phyloP scores from a whole-genome alignment of 441 rosid species.

The Pelargonium cotyledonis region DNA sequence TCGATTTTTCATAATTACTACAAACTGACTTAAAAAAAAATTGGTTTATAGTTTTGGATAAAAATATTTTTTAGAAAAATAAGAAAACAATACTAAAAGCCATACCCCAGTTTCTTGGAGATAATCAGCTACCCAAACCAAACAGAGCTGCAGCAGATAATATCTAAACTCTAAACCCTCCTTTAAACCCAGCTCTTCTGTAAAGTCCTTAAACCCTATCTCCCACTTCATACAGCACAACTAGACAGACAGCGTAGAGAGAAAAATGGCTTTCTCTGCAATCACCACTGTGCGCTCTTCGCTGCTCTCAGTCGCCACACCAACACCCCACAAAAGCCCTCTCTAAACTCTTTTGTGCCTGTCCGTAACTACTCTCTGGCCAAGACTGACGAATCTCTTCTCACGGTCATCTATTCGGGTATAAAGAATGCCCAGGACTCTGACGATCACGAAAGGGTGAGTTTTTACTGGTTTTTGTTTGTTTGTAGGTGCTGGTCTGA shows the following conservation, averaged over 20 bases:
- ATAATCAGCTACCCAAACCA: too few species aligned
- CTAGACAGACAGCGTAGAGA: too few species aligned
- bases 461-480: constrained; percentile 18
- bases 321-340: constrained; percentile 17
- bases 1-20: too few species aligned
- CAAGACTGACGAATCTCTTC: constrained; percentile 41
- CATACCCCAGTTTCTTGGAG: too few species aligned
- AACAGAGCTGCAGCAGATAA: too few species aligned
- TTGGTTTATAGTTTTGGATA: too few species aligned
- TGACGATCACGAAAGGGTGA: constrained; percentile 48
- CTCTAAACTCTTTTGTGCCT: constrained; percentile 20
- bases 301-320: constrained; percentile 21
- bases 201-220: neutral
- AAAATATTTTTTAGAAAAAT: too few species aligned
- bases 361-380: constrained; percentile 31
- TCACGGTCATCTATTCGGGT: constrained; percentile 53
- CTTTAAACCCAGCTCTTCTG: constrained; percentile 3
- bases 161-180: too few species aligned
- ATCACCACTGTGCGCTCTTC: constrained; percentile 29
- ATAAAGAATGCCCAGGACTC: constrained; percentile 53
- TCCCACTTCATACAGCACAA: neutral
- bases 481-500: neutral
- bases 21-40: too few species aligned
- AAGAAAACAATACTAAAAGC: too few species aligned
- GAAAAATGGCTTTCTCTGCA: constrained; percentile 47